A percentile compares a stretch with the other conserved stretches of the same genome.
Evolutionary conservation across 768 basidiomycete genomes (phyloP).

Genomic region (Suillus bovinus): DNA sequence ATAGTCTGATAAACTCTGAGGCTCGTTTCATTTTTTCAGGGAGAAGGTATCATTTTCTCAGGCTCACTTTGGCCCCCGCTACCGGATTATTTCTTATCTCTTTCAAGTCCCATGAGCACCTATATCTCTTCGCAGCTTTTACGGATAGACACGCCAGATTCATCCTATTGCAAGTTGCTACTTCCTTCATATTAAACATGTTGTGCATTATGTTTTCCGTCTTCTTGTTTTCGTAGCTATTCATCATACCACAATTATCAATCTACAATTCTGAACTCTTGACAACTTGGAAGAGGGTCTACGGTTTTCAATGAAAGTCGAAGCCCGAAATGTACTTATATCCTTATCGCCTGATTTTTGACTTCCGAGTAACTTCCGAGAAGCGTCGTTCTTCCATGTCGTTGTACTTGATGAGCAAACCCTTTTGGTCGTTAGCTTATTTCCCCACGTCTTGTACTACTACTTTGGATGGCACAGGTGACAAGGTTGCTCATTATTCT

Average conservation of each 20-base stretch:
- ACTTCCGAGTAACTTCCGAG: neutral
- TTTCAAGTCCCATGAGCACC: neutral
- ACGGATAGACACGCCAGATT: too few species aligned
- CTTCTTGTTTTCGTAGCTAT: neutral
- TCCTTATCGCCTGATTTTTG: neutral
- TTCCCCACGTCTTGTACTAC: conserved; percentile 2
- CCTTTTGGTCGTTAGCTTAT: conserved; percentile 18
- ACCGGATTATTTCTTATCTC: neutral
- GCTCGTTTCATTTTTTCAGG: neutral
- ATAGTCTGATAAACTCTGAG: neutral
- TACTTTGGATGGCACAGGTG: neutral
- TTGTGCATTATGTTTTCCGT: neutral
- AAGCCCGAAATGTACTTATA: neutral
- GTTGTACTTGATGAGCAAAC: neutral
- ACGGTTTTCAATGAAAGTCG: neutral
- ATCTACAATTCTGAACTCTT: neutral
- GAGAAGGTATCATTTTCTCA: too few species aligned
- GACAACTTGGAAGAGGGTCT: neutral
- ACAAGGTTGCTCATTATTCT: neutral
- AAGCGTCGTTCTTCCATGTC: neutral
- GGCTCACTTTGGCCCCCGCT: neutral
- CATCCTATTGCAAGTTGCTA: neutral
- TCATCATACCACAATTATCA: neutral
- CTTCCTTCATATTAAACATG: neutral
- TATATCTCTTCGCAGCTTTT: neutral